Base-by-base conservation (phyloP, 1,139 yeast species). In the Nakaseomyces nivariensis region DNA sequence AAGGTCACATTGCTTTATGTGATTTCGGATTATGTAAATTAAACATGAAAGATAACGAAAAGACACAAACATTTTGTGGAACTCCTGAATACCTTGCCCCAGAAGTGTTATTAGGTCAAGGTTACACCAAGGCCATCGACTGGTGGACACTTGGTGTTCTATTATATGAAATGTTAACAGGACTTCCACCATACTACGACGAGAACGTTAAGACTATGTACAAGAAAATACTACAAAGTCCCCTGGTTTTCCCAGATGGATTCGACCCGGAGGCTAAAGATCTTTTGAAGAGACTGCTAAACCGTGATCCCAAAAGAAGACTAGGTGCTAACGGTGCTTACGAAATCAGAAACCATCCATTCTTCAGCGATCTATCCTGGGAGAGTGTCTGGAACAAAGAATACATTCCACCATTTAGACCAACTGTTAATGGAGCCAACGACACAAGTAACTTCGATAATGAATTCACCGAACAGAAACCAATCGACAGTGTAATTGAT, bases 121-220 rank as follows among this genome's bases (percentile, higher is more conserved):
- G 97, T 1, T 92, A 92, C 68, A 89, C 97, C 5, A 80, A 95
- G 67, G 83, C 86, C 61, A 97, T 92, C 38, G 98, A 92, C 69
- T 92, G 96, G 82, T 92, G 98, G 98, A 92, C 97, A 1, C 74
- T 92, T 56, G 98, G 98, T 37, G 92, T 92, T 37, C 74, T 92
- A 48, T 74, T 92, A 44, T 92, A 86, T 66, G 98, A 92, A 67
- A 92, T 92, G 98, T 77, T 94, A 56, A 89, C 97, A 1, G 97
- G 97, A 0, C 75, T 92, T 56, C 98, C 98, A 7, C 97, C 97
- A 45, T 92, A 89, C 66, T 92, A 87, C 66, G 97, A 90, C 63
- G 96, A 89, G 63, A 92, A 90, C 68, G 85, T 85, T n/a, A 85
- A 89, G 52, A 82, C 82, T 48, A 92, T 92, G 98, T 92, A 92